Percentiles rank a stretch among this genome's conserved stretches.
These are phyloP conservation scores for Wallacemonas sp. DNA, from an alignment of 208 protist species.

Conservation along the genomic window DNA sequence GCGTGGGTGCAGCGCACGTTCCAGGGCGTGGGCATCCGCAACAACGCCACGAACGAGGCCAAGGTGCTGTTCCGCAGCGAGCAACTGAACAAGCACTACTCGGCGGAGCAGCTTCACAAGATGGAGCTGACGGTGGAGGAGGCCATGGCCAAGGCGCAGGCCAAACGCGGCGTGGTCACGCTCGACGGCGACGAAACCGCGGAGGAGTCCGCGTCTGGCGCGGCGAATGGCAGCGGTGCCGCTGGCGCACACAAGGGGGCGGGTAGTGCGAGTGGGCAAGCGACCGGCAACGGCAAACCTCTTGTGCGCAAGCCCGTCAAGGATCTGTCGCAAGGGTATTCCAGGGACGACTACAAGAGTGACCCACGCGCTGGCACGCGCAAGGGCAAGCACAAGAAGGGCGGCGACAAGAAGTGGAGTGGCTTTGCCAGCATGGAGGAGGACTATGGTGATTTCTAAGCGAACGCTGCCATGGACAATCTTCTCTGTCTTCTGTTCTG, in stretches of 20 bases:
- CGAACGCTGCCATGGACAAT: too few species aligned
- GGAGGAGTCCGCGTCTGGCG: background rate
- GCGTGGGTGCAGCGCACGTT: conserved; percentile 53
- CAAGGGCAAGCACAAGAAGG: conserved; percentile 79
- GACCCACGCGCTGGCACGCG: conserved; percentile 50
- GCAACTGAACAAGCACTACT: conserved; percentile 42
- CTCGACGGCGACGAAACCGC: conserved; percentile 23
- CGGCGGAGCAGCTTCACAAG: conserved; percentile 44
- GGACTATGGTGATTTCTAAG: conserved; percentile 37
- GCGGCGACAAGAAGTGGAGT: conserved; percentile 44
- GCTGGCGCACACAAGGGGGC: background rate
- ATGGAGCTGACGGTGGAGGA: conserved; percentile 62
- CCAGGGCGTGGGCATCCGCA: conserved; percentile 40
- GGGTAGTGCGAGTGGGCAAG: too few species aligned
- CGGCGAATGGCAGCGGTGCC: background rate
- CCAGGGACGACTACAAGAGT: conserved; percentile 61
- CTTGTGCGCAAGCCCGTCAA: conserved; percentile 21
- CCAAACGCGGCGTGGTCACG: conserved; percentile 43
- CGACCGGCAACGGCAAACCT: conserved; percentile 1
- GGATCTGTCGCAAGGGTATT: conserved; percentile 21
- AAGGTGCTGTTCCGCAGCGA: conserved; percentile 57
- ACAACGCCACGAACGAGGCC: conserved; percentile 62
- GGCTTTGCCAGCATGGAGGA: conserved; percentile 42
- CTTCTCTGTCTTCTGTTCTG: background rate
- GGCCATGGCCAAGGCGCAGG: conserved; percentile 36